Base-by-base conservation (phyloP, 1,139 yeast genomes). In the Wickerhamiella infanticola region DNA sequence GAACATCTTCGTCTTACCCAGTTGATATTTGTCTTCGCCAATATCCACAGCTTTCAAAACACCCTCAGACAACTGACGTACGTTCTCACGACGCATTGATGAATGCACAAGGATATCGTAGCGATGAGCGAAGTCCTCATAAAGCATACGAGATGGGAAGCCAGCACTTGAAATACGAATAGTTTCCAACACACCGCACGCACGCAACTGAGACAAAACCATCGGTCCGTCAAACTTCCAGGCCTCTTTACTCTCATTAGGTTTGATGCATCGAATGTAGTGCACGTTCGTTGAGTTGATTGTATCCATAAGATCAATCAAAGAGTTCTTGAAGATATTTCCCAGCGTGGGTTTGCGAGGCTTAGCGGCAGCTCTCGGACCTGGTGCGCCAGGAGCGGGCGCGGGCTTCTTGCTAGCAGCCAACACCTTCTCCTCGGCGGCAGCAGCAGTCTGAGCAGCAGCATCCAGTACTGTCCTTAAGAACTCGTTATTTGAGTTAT, bases 151-250 rank as follows among this genome's bases (percentile, higher is more conserved):
- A 0, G 96, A 81, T 33, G 98, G 98, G 73, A 86, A 90, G 37
- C 98, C 98, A 44, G 95, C 97, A 66, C 96, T 88, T 7, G 97
- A 88, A 45, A 90, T 90, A 57, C 95, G 73, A 59, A 90, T 90
- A 1, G 98, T 90, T 64, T 93, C 98, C 55, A 90, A 71, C 44
- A 90, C 98, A 78, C 98, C 98, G 72, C 98, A 90, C 13, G 98
- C 98, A 60, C 98, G 77, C 54, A 90, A 73, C 64, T 90, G 98
- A 5, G 94, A 81, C 52, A 90, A 71, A 41, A 90, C 98, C 96
- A 90, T 86, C 46, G 88, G 73, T 33, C 95, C 86, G 59, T 86
- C 95, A 65, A 90, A 90, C 61, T 79, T 81, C 98, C 98, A 90
- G 3, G 98, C 95, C 49, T 77, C 79, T 65, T 90, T 90, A 50